Conservation (phyloP, 2,329 filamentous ascomycete species). For the Botrytis sinoallii region DNA sequence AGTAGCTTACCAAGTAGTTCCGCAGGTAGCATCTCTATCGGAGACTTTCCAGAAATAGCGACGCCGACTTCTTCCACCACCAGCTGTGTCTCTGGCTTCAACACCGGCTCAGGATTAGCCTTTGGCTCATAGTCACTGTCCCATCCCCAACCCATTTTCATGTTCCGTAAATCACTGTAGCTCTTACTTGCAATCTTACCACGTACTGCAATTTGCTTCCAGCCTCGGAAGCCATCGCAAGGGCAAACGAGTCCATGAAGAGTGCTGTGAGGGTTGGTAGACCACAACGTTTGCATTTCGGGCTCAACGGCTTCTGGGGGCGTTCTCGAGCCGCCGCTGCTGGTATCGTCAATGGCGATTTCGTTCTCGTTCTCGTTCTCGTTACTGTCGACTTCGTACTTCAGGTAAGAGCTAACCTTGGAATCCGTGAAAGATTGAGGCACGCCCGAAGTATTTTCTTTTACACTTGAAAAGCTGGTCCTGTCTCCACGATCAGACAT, state of each 20-base stretch:
- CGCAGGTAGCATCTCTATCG: conserved; percentile 64
- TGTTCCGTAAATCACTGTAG: conserved; percentile 55
- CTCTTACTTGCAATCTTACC: conserved; percentile 57
- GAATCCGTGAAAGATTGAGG: conserved; percentile 62
- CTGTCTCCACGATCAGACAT: conserved; percentile 34
- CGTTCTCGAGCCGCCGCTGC: conserved; percentile 16
- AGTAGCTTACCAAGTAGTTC: conserved; percentile 65
- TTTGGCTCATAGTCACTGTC: conserved; percentile 33
- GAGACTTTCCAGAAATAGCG: conserved; percentile 47
- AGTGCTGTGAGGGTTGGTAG: conserved; percentile 49
- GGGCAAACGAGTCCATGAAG: conserved; percentile 59
- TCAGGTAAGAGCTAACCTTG: conserved; percentile 55
- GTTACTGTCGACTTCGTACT: conserved; percentile 20
- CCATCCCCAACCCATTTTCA: conserved; percentile 53
- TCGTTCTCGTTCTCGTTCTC: conserved; percentile 44
- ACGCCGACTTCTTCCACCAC: conserved; percentile 28
- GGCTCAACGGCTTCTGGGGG: conserved; percentile 30
- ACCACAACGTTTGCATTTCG: conserved; percentile 24
- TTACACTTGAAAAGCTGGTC: conserved; percentile 36
- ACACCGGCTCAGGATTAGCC: not conserved
- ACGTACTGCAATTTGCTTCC: conserved; percentile 60
- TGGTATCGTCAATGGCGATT: conserved; percentile 46
- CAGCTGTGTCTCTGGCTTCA: conserved; percentile 7
- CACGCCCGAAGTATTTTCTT: conserved; percentile 38
- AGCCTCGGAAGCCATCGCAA: conserved; percentile 55